These are phyloP conservation scores for Gleditsia sinensis DNA, from an alignment of 306 rosid species.

Conservation along the genomic window DNA sequence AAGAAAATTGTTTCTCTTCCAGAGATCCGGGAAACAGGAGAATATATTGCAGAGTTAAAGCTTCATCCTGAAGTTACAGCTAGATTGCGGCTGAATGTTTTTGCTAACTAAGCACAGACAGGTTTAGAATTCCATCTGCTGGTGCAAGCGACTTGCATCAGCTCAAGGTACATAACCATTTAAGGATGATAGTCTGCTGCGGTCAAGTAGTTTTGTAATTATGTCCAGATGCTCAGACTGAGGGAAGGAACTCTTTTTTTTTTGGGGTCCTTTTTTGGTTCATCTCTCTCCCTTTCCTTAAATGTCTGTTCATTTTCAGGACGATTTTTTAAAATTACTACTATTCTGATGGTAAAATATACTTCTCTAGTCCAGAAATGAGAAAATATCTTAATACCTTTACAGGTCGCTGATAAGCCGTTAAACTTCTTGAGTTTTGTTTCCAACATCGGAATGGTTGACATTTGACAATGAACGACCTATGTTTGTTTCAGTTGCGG, in stretches of 20 bases:
- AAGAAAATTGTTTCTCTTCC: conserved; percentile 86
- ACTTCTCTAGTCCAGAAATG: neutral
- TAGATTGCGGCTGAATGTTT: conserved; percentile 69
- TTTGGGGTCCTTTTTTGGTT: too few species aligned
- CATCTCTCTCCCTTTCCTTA: neutral
- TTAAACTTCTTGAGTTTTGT: neutral
- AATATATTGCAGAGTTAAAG: conserved; percentile 79
- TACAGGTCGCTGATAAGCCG: neutral
- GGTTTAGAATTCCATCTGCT: neutral
- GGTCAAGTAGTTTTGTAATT: neutral
- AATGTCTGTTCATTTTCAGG: neutral
- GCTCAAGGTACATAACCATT: neutral
- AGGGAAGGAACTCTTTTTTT: neutral
- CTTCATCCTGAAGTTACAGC: conserved; percentile 98
- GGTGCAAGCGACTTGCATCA: neutral
- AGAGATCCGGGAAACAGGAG: conserved; percentile 74
- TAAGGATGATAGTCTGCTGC: neutral
- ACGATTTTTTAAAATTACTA: neutral
- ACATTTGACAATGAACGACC: neutral
- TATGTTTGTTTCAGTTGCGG: neutral
- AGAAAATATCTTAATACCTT: neutral
- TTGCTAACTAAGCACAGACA: conserved; percentile 60
- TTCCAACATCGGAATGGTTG: neutral
- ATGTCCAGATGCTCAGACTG: neutral
- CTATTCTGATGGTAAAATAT: neutral